phyloP scores from a whole-genome alignment of 257 asterid genomes.

The Coffea canephora region DNA sequence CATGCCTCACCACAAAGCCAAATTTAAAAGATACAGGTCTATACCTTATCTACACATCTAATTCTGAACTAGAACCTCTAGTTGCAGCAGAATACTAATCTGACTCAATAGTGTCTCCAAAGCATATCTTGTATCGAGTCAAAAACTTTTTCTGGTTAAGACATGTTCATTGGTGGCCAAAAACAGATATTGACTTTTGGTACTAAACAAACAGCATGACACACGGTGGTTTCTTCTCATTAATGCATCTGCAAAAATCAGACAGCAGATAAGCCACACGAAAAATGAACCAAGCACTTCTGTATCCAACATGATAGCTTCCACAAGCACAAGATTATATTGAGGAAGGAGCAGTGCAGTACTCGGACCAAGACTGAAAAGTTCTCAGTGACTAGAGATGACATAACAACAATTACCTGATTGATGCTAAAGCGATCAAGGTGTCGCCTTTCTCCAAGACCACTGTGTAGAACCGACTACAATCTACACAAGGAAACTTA shows the following conservation, averaged over 20 bases:
- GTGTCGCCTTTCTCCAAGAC: constrained; percentile 86
- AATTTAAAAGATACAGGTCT: too few species aligned
- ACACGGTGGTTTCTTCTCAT: too few species aligned
- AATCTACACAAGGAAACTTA: constrained; percentile 78
- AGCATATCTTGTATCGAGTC: neutral
- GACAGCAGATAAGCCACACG: neutral
- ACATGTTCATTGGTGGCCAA: too few species aligned
- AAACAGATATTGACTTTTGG: neutral
- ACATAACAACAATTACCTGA: constrained; percentile 54
- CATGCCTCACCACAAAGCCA: too few species aligned
- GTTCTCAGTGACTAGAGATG: neutral
- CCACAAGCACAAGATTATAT: neutral
- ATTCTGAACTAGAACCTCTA: too few species aligned
- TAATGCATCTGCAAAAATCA: too few species aligned
- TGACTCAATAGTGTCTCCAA: too few species aligned
- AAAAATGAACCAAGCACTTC: neutral
- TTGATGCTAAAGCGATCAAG: constrained; percentile 73
- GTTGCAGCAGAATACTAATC: too few species aligned
- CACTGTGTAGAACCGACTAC: constrained; percentile 71
- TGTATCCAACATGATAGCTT: neutral
- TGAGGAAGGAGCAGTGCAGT: neutral
- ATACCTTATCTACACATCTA: too few species aligned
- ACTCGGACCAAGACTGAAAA: neutral
- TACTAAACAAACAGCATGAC: neutral
- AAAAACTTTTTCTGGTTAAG: neutral